Conservation (phyloP, 2,329 filamentous ascomycete genomes). For the Aspergillus sergii region DNA sequence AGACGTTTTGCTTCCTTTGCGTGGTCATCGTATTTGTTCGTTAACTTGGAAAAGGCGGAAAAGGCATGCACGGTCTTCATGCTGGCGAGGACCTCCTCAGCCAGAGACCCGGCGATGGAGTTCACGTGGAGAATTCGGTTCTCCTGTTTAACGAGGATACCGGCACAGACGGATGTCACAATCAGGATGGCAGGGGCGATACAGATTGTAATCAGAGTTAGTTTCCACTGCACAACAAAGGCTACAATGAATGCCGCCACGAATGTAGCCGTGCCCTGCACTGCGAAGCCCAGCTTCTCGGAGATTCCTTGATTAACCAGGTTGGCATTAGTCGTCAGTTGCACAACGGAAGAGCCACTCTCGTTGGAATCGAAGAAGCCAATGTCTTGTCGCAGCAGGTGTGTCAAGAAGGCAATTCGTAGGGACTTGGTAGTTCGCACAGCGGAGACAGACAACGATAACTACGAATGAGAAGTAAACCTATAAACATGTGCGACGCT, state of each 20-base stretch:
- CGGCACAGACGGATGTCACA: conserved; percentile 26
- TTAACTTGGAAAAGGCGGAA: conserved; percentile 33
- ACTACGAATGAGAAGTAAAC: not conserved
- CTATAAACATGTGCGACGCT: not conserved
- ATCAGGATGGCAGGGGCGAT: conserved; percentile 49
- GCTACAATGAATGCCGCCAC: conserved; percentile 45
- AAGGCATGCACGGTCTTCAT: conserved; percentile 54
- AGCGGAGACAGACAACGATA: conserved; percentile 2
- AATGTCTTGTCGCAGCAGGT: conserved; percentile 8
- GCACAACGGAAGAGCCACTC: conserved; percentile 3
- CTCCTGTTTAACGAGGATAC: conserved; percentile 27
- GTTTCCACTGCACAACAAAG: conserved; percentile 46
- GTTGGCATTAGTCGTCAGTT: conserved; percentile 34
- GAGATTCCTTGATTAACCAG: conserved; percentile 44
- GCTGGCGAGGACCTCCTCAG: conserved; percentile 52
- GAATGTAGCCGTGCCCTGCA: conserved; percentile 41
- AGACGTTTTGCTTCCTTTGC: not conserved
- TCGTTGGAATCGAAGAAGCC: conserved; percentile 6
- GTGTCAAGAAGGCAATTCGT: conserved; percentile 1
- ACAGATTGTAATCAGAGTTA: conserved; percentile 48
- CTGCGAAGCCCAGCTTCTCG: conserved; percentile 39
- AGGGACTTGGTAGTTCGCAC: conserved; percentile 1
- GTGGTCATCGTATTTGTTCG: not conserved
- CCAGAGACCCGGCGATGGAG: conserved; percentile 47
- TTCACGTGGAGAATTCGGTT: conserved; percentile 40